These are phyloP conservation scores for Sherardia arvensis DNA, from an alignment of 257 asterid genomes.

Conservation along the genomic window DNA sequence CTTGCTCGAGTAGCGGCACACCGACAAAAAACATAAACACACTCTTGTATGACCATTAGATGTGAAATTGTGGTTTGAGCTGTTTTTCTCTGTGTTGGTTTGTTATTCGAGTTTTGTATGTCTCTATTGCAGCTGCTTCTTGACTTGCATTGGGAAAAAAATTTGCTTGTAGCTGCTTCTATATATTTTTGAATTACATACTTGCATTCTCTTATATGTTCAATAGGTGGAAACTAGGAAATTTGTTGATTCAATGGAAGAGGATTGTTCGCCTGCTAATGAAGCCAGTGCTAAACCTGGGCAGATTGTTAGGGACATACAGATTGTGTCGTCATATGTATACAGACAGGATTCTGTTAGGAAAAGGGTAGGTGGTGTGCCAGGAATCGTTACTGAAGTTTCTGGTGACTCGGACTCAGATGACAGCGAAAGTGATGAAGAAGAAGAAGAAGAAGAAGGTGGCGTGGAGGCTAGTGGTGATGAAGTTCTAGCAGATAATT, in stretches of 20 bases:
- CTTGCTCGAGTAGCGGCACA: too few relatives aligned
- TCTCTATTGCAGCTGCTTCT: background rate
- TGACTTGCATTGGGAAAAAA: background rate
- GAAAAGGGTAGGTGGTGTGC: constrained; percentile 37
- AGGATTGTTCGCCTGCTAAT: constrained; percentile 24
- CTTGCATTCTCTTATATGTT: constrained; percentile 14
- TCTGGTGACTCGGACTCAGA: constrained; percentile 95
- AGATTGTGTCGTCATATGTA: constrained; percentile 46
- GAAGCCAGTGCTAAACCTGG: constrained; percentile 36
- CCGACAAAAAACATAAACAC: too few relatives aligned
- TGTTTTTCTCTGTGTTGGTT: background rate
- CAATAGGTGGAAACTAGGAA: constrained; percentile 61
- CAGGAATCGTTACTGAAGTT: constrained; percentile 86
- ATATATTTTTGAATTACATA: background rate
- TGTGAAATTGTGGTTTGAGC: background rate
- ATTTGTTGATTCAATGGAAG: constrained; percentile 22
- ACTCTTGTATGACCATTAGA: too few relatives aligned
- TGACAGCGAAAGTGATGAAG: constrained; percentile 60
- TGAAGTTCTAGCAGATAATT: constrained; percentile 29
- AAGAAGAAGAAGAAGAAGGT: constrained; percentile 41
- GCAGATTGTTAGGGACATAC: constrained; percentile 47
- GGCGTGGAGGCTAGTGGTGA: constrained; percentile 27
- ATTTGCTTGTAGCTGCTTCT: too few relatives aligned
- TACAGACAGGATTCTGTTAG: constrained; percentile 89
- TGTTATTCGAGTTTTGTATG: background rate